phyloP scores from a whole-genome alignment of 257 asterid species.

The Ballota nigra region DNA sequence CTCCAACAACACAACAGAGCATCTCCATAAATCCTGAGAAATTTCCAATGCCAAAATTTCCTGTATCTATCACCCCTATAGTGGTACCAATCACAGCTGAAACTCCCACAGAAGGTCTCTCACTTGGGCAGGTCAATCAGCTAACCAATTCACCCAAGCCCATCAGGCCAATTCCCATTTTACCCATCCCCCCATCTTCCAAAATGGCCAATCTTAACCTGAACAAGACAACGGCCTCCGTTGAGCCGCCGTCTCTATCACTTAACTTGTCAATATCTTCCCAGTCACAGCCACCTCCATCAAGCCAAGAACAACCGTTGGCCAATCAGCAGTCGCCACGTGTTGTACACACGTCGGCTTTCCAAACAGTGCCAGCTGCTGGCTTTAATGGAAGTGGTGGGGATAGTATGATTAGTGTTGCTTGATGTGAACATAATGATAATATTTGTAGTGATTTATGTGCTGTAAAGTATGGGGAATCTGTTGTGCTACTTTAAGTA shows the following conservation, averaged over 20 bases:
- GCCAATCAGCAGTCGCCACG: constrained; percentile 39
- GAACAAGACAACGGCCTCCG: constrained; percentile 34
- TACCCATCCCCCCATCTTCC: constrained; percentile 76
- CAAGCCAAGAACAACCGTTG: constrained; percentile 22
- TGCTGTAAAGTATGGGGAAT: constrained; percentile 37
- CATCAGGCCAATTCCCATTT: constrained; percentile 57
- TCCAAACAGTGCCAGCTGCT: constrained; percentile 54
- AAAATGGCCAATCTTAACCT: constrained; percentile 74
- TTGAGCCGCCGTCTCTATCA: constrained; percentile 46
- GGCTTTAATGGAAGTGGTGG: constrained; percentile 74
- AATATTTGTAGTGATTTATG: constrained; percentile 36
- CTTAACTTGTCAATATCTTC: constrained; percentile 54
- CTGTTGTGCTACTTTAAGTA: constrained; percentile 21
- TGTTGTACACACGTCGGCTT: constrained; percentile 45
- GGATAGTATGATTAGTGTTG: constrained; percentile 88
- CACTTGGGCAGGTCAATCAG: constrained; percentile 42
- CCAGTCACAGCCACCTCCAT: constrained; percentile 21
- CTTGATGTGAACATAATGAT: constrained; percentile 45
- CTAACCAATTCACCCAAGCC: constrained; percentile 56
- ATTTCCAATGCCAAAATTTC: constrained; percentile 35
- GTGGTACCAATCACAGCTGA: constrained; percentile 27
- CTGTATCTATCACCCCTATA: constrained; percentile 34
- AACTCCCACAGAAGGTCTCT: constrained; percentile 29
- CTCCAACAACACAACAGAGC: constrained; percentile 35
- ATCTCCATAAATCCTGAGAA: constrained; percentile 36